Evolutionary conservation across 2,329 filamentous ascomycete species (phyloP), one percentile per base, ranked within the genome.

Genomic region (Aspergillus proliferans): DNA sequence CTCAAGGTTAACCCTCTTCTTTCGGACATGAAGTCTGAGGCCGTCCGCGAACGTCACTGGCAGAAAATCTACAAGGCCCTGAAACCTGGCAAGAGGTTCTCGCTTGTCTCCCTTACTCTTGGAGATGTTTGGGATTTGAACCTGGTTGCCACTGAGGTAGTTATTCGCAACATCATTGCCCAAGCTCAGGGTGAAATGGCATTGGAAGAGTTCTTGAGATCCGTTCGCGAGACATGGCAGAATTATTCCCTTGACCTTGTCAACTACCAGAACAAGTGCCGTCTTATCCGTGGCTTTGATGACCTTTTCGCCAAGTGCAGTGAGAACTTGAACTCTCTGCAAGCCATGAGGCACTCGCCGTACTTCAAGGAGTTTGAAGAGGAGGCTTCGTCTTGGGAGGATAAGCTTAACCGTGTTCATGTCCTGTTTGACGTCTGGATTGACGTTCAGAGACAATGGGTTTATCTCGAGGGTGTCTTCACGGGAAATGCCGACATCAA

Each of bases 301-400:
- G 93, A 98, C 56, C 80, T 99, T 14, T 98, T 98, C 64, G 89
- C 92, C 45, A 97, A 97, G 68, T 99, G 93, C 71, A 95, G 92
- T 64, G 93, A 99, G 68, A 95, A 99, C 62, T 73, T 98, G 49
- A 97, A 96, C 72, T 97, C 93, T 5, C 76, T 99, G 43, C 93
- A 97, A 70, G 93, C 93, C 21, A 99, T 99, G 94, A 87, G 89
- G 65, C 92, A 98, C 69, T 99, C 93, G 4, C 93, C 93, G 0
- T 98, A 98, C 71, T 98, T 95, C 78, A 97, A 96, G 69, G 92
- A 97, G 62, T 99, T 99, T 54, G 93, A 98, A 67, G 93, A 98
- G 61, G 93, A 98, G 60, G 94, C 94, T 6, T 87, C 90, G 1
- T 82, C 87, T 1, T 98, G 93, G 93, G 94, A 98, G 71, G 94